Percentiles rank a stretch among this genome's conserved stretches.
Evolutionary conservation across 352 stramenopile genomes (phyloP).

Genomic region (Elongisporangium prolatum): DNA sequence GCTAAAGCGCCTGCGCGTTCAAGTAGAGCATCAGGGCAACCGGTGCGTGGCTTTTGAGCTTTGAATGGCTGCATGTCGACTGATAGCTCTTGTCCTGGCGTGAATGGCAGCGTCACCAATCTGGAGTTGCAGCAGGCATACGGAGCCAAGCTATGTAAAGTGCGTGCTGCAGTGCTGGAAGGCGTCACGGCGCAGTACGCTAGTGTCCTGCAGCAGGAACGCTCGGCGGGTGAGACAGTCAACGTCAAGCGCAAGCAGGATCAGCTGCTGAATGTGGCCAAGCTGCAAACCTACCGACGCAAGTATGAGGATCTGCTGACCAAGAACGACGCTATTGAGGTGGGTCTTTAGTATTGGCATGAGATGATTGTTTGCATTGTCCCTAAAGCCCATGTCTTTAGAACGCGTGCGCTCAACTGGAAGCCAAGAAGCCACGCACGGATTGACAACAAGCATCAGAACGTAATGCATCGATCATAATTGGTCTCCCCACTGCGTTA

Average conservation of each 20-base stretch:
- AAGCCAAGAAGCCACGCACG: background rate
- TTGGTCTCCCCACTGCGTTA: background rate
- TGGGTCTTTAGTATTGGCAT: constrained; percentile 5
- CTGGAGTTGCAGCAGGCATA: constrained; percentile 76
- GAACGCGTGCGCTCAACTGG: background rate
- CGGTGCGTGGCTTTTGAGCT: constrained; percentile 18
- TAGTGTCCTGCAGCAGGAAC: constrained; percentile 29
- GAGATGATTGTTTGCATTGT: background rate
- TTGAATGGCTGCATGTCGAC: constrained; percentile 8
- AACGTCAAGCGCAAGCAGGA: constrained; percentile 68
- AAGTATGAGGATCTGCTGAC: constrained; percentile 56
- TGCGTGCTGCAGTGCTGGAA: constrained; percentile 53
- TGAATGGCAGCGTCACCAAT: constrained; percentile 42
- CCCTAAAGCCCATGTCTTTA: background rate
- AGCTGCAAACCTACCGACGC: constrained; percentile 50
- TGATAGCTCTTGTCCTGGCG: constrained; percentile 5
- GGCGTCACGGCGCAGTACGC: constrained; percentile 57
- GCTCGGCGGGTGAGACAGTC: constrained; percentile 35
- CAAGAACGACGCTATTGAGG: constrained; percentile 65
- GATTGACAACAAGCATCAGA: background rate
- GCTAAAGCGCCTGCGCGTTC: constrained; percentile 40
- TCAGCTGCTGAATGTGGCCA: constrained; percentile 54
- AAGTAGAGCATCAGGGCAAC: constrained; percentile 60
- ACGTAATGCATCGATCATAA: background rate
- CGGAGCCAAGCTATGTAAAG: constrained; percentile 61